A percentile compares a stretch with the other conserved stretches of the same genome.
Conservation (phyloP, 2,329 filamentous ascomycete genomes). For the Aspergillus felis region DNA sequence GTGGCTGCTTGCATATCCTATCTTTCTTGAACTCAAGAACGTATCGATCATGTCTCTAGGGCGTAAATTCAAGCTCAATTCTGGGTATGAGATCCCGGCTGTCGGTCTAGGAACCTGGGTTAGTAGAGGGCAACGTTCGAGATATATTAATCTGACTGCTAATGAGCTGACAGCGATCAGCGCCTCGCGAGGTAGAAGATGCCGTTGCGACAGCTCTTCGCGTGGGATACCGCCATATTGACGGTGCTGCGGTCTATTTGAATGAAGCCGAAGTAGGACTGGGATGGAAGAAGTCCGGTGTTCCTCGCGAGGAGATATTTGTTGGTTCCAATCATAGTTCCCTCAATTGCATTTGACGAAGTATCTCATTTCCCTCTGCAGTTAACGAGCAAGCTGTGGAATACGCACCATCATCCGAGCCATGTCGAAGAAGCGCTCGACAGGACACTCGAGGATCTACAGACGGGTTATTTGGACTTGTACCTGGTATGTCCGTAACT, state of each 20-base stretch:
- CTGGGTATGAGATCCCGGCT: conserved; percentile 40
- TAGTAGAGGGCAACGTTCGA: background rate
- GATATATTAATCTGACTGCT: background rate
- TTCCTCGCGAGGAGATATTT: conserved; percentile 30
- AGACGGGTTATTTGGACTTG: conserved; percentile 52
- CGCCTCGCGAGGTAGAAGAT: conserved; percentile 44
- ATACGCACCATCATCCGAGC: conserved; percentile 49
- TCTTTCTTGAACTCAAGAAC: too few relatives aligned
- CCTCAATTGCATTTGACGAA: background rate
- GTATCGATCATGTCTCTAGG: conserved; percentile 27
- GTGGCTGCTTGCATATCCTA: too few relatives aligned
- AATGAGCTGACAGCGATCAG: conserved; percentile 23
- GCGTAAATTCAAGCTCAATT: conserved; percentile 40
- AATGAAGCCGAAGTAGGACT: conserved; percentile 31
- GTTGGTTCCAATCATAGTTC: conserved; percentile 21
- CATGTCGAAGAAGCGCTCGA: conserved; percentile 49
- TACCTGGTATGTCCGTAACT: conserved; percentile 39
- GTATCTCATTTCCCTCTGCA: conserved; percentile 14
- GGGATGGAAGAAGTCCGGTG: conserved; percentile 30
- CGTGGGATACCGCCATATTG: conserved; percentile 37
- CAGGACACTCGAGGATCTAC: conserved; percentile 48
- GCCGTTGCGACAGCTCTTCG: conserved; percentile 46
- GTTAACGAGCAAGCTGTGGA: conserved; percentile 58
- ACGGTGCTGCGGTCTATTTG: conserved; percentile 43
- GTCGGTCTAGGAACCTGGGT: conserved; percentile 44